These are phyloP conservation scores for Dujonia santamariae DNA, from an alignment of 1,139 yeast species.

Conservation along the genomic window DNA sequence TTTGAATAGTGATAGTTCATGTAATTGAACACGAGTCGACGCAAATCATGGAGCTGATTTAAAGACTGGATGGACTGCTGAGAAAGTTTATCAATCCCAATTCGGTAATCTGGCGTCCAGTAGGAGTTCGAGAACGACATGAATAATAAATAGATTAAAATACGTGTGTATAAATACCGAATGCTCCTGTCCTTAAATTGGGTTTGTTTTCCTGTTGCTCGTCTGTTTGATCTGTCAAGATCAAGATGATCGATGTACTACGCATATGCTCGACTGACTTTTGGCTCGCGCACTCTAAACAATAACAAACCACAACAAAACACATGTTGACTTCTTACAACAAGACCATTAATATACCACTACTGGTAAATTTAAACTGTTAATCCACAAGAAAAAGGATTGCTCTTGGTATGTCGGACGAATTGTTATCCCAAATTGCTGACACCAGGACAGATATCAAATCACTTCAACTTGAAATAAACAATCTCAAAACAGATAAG, in stretches of 20 bases:
- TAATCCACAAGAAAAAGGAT: too few relatives aligned
- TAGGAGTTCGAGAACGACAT: constrained; percentile 30
- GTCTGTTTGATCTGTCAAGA: background rate
- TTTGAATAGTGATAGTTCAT: constrained; percentile 38
- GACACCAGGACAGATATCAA: constrained; percentile 4
- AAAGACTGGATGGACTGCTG: constrained; percentile 32
- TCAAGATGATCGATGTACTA: too few relatives aligned
- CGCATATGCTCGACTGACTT: too few relatives aligned
- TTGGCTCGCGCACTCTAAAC: too few relatives aligned
- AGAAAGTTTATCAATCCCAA: constrained; percentile 33
- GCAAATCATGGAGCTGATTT: constrained; percentile 40
- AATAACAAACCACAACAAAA: too few relatives aligned
- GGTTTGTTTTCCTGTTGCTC: constrained; percentile 10
- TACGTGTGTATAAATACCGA: too few relatives aligned
- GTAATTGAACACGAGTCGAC: constrained; percentile 37
- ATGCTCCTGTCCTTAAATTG: too few relatives aligned
- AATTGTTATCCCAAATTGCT: constrained; percentile 12
- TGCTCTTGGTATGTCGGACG: too few relatives aligned
- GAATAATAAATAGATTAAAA: too few relatives aligned
- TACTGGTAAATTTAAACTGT: too few relatives aligned
- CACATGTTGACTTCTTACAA: too few relatives aligned
- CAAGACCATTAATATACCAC: too few relatives aligned
- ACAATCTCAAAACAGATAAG: background rate
- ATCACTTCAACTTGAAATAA: constrained; percentile 4
- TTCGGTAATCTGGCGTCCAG: constrained; percentile 44